Evolutionary conservation across 2,329 filamentous ascomycete species (phyloP).

Genomic region (Penicillium sp.): DNA sequence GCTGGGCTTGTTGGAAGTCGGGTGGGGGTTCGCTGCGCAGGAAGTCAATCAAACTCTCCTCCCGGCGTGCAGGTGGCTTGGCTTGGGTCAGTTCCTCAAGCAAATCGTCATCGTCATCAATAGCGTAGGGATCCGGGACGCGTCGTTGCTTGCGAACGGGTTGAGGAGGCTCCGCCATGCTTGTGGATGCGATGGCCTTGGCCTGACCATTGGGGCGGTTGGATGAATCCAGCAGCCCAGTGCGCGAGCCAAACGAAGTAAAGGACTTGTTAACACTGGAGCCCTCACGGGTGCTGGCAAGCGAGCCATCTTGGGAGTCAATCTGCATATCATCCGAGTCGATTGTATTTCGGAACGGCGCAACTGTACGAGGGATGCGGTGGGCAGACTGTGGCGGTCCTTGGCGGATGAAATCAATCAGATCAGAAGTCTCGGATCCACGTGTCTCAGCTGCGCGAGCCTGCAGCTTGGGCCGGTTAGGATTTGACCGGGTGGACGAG

Average conservation of each 20-base stretch:
- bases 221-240: conserved; percentile 60
- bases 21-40: conserved; percentile 48
- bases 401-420: conserved; percentile 93
- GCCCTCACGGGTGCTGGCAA: conserved; percentile 50
- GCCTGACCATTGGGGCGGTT: conserved; percentile 30
- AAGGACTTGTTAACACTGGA: conserved; percentile 51
- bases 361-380: conserved; percentile 78
- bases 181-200: conserved; percentile 11
- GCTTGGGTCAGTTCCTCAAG: conserved; percentile 36
- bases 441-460: conserved; percentile 69
- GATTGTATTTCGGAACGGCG: conserved; percentile 81
- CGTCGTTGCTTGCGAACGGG: conserved; percentile 74
- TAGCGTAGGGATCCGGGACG: conserved; percentile 88
- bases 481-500: conserved; percentile 21
- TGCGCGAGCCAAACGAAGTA: conserved; percentile 71
- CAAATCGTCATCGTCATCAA: conserved; percentile 69
- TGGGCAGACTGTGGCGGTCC: conserved; percentile 70
- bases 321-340: conserved; percentile 72
- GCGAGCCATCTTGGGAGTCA: conserved; percentile 36
- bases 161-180: conserved; percentile 45
- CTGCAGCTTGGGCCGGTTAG: conserved; percentile 55
- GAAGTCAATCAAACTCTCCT: conserved; percentile 52
- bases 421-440: conserved; percentile 72
- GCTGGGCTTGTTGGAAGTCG: conserved; percentile 26
- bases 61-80: conserved; percentile 37